Percentiles rank a stretch among this genome's conserved stretches.
These are phyloP conservation scores for Xerocomellus dryophilus DNA, from an alignment of 768 basidiomycete species.

Conservation along the genomic window DNA sequence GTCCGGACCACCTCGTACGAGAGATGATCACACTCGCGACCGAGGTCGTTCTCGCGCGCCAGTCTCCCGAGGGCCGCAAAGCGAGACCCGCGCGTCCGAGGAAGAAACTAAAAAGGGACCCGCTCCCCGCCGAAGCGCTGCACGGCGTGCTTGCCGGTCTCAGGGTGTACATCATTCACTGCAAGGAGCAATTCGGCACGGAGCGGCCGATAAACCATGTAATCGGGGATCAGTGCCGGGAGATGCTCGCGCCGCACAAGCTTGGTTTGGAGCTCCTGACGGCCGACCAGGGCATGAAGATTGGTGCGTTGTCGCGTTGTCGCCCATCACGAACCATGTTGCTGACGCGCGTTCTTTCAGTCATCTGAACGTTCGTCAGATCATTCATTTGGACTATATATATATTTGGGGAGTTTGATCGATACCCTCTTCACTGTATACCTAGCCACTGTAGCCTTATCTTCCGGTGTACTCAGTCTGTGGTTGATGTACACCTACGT, in stretches of 20 bases:
- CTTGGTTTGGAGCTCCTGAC: slow-evolving; percentile 71
- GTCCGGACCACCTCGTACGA: slow-evolving; percentile 70
- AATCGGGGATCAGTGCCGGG: slow-evolving; percentile 71
- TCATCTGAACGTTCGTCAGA: slow-evolving; percentile 27
- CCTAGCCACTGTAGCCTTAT: slow-evolving; percentile 40
- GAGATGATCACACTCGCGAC: slow-evolving; percentile 71
- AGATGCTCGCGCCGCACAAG: slow-evolving; percentile 54
- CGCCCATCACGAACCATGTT: neutral
- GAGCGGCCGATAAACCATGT: slow-evolving; percentile 56
- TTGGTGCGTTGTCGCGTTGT: slow-evolving; percentile 50
- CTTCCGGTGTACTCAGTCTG: neutral
- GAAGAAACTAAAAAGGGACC: slow-evolving; percentile 39
- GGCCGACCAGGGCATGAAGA: slow-evolving; percentile 77
- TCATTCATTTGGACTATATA: slow-evolving; percentile 2
- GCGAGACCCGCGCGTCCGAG: slow-evolving; percentile 15
- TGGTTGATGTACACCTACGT: neutral
- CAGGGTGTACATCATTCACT: slow-evolving; percentile 78
- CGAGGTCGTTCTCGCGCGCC: slow-evolving; percentile 55
- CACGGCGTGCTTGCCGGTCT: slow-evolving; percentile 55
- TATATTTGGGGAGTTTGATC: slow-evolving; percentile 6
- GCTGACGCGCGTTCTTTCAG: slow-evolving; percentile 22
- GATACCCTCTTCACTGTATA: slow-evolving; percentile 34
- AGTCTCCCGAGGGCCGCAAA: slow-evolving; percentile 27
- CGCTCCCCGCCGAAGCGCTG: slow-evolving; percentile 43
- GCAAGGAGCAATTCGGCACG: slow-evolving; percentile 68